These are phyloP conservation scores for Cnidoscolus chayamansa DNA, from an alignment of 441 rosid genomes.

Conservation along the genomic window DNA sequence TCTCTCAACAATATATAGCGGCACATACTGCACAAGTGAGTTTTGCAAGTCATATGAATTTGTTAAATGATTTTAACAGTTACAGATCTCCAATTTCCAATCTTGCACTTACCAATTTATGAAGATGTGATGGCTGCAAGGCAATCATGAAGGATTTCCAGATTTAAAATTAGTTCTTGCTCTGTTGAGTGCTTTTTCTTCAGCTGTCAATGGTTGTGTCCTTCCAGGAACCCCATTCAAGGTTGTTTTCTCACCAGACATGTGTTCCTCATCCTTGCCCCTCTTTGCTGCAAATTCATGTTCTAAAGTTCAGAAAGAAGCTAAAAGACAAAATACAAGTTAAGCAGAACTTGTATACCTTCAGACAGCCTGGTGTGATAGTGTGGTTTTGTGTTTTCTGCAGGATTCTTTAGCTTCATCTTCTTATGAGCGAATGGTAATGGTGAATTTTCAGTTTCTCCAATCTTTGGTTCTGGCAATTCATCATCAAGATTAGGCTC, in stretches of 20 bases:
- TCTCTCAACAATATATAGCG: conserved; percentile 3
- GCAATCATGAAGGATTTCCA: conserved; percentile 20
- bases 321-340: not conserved
- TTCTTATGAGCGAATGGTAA: not conserved
- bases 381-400: not conserved
- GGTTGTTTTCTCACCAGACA: not conserved
- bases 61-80: too few species aligned
- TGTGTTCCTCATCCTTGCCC: not conserved
- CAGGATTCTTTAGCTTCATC: not conserved
- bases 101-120: conserved; percentile 22
- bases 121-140: conserved; percentile 26
- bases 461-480: not conserved
- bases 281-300: conserved; percentile 2
- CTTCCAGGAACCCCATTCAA: not conserved
- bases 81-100: not conserved
- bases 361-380: not conserved
- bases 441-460: conserved; percentile 1
- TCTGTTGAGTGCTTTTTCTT: conserved; percentile 20
- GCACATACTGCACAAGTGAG: conserved; percentile 19
- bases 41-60: too few species aligned
- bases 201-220: not conserved
- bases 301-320: not conserved
- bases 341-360: not conserved
- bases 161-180: conserved; percentile 18
- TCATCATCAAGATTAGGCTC: not conserved